Conservation (phyloP, 106 monocot species). For the Platanthera zijinensis region DNA sequence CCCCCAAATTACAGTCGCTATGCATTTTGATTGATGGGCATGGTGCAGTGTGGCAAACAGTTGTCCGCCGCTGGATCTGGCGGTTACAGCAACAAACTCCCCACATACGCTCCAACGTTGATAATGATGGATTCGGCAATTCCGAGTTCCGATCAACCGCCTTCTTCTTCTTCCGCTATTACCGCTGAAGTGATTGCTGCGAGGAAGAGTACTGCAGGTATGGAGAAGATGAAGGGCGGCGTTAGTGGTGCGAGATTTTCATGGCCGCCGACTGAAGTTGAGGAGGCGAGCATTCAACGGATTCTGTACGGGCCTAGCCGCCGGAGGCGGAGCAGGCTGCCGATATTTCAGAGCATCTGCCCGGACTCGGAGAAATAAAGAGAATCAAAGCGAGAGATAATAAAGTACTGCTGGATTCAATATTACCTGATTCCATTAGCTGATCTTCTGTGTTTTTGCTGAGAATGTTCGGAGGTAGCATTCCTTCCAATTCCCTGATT, state of each 20-base stretch:
- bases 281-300: not conserved
- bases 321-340: not conserved
- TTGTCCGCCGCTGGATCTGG: not conserved
- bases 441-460: too few species aligned
- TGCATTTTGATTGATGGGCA: not conserved
- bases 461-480: too few species aligned
- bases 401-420: too few species aligned
- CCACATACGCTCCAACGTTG: not conserved
- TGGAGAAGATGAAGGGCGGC: not conserved
- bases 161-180: not conserved
- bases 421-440: too few species aligned
- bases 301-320: not conserved
- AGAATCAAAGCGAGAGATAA: too few species aligned
- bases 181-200: not conserved
- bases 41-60: not conserved
- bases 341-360: not conserved
- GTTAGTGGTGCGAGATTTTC: not conserved
- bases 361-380: slow-evolving; percentile 43
- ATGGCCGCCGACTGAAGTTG: slow-evolving; percentile 1
- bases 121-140: not conserved
- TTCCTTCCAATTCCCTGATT: too few species aligned
- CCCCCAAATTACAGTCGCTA: not conserved
- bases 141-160: not conserved
- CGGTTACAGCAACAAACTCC: not conserved
- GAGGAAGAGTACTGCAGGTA: not conserved